phyloP scores from a whole-genome alignment of 768 basidiomycete genomes.

The Dioszegia crocea region DNA sequence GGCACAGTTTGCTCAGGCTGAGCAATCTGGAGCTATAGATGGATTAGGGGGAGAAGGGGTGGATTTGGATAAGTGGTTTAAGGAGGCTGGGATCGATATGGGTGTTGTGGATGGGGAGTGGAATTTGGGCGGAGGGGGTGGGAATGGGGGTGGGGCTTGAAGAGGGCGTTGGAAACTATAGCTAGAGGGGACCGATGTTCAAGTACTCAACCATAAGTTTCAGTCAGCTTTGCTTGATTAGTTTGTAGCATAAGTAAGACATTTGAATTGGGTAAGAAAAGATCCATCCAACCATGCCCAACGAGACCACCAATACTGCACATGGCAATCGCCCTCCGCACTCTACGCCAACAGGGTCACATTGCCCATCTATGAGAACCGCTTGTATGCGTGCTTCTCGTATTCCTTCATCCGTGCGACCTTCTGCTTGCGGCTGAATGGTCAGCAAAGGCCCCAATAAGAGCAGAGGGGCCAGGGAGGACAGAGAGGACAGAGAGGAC shows the following conservation, averaged over 20 bases:
- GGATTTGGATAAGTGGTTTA: constrained; percentile 25
- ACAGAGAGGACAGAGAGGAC: neutral
- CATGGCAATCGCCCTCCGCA: too few species aligned
- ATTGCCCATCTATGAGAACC: constrained; percentile 46
- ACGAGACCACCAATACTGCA: too few species aligned
- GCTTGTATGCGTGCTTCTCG: constrained; percentile 52
- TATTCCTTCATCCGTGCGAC: constrained; percentile 40
- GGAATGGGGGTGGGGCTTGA: neutral
- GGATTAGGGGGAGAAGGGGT: constrained; percentile 12
- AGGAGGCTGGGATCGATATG: constrained; percentile 12
- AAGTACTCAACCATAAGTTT: too few species aligned
- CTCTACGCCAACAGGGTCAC: too few species aligned
- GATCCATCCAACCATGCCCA: too few species aligned
- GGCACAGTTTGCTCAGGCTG: constrained; percentile 5
- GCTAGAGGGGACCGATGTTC: too few species aligned
- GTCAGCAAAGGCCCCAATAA: constrained; percentile 3
- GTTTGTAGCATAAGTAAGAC: too few species aligned
- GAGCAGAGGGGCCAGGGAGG: neutral
- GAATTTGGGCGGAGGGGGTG: neutral
- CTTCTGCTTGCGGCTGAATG: constrained; percentile 24
- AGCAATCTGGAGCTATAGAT: neutral
- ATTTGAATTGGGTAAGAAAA: too few species aligned
- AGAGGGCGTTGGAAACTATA: neutral
- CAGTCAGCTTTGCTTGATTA: too few species aligned
- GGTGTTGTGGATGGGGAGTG: constrained; percentile 27